phyloP scores from a whole-genome alignment of 306 rosid species.

The Casuarina equisetifolia region DNA sequence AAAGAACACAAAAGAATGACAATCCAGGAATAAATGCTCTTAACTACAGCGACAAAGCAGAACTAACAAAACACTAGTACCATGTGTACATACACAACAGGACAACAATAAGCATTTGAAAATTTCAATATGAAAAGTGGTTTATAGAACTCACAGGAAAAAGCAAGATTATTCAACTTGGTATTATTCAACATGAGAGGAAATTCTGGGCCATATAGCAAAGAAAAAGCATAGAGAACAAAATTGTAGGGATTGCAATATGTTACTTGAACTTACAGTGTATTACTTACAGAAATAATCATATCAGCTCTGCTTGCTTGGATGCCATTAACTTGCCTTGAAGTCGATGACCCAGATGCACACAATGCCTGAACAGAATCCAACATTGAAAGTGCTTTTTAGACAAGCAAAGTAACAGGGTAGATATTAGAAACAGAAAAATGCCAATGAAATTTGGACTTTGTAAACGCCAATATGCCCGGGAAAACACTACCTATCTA shows the following conservation, averaged over 20 bases:
- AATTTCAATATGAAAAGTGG: neutral
- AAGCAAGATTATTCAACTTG: neutral
- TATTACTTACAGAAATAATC: conserved; percentile 73
- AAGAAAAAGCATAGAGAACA: neutral
- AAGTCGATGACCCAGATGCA: conserved; percentile 35
- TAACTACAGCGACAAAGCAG: neutral
- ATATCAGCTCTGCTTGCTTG: conserved; percentile 61
- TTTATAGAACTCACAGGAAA: neutral
- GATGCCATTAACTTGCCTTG: conserved; percentile 65
- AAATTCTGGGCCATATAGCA: neutral
- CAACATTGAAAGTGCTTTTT: conserved; percentile 13
- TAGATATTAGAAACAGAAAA: neutral
- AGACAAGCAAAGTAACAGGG: neutral
- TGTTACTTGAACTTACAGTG: conserved; percentile 8
- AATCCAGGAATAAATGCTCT: no score
- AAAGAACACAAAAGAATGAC: no score
- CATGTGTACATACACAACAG: neutral
- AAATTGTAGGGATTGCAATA: neutral
- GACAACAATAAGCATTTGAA: neutral
- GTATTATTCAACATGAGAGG: neutral
- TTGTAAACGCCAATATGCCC: neutral
- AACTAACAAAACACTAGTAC: neutral
- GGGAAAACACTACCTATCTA: neutral
- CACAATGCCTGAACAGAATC: conserved; percentile 69
- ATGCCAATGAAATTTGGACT: neutral